Evolutionary conservation across 495 filamentous ascomycete species (phyloP).

Genomic region (Chaetomidium leptoderma): DNA sequence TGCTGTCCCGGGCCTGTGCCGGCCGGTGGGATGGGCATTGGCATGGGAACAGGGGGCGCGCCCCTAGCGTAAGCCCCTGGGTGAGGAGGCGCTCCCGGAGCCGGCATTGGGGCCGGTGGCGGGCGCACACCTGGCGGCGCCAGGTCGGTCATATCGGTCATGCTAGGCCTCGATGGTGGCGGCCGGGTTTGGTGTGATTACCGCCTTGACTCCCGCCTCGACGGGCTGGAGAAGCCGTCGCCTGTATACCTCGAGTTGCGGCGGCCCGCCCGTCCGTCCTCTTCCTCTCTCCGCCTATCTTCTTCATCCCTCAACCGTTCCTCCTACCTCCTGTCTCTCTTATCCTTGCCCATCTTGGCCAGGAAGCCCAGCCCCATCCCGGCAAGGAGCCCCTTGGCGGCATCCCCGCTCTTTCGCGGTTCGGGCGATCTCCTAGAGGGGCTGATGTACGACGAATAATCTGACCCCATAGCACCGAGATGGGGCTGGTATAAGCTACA

Average conservation of each 20-base stretch:
- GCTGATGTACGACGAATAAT: conserved; percentile 49
- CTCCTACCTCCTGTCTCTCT: conserved; percentile 59
- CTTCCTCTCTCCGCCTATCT: conserved; percentile 54
- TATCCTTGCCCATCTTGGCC: conserved; percentile 59
- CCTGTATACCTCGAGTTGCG: conserved; percentile 49
- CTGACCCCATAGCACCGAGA: no score
- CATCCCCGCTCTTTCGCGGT: conserved; percentile 24
- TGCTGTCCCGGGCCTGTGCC: conserved; percentile 28
- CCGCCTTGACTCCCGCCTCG: conserved; percentile 45
- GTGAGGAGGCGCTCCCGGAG: conserved; percentile 13
- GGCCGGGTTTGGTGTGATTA: conserved; percentile 25
- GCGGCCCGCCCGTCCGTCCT: conserved; percentile 41
- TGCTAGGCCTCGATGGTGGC: conserved; percentile 31
- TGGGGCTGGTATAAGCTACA: no score
- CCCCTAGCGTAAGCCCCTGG: conserved; percentile 32
- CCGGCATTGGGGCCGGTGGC: conserved; percentile 4
- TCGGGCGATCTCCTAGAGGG: conserved; percentile 40
- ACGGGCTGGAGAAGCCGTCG: conserved; percentile 57
- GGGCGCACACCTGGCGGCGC: conserved; percentile 22
- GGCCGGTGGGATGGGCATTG: conserved; percentile 24
- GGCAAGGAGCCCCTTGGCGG: conserved; percentile 59
- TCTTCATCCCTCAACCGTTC: conserved; percentile 61
- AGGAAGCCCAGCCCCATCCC: conserved; percentile 63
- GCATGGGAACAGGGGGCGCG: conserved; percentile 34
- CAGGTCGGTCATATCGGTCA: conserved; percentile 26